A percentile compares a stretch with the other conserved stretches of the same genome.
phyloP scores from a whole-genome alignment of 768 basidiomycete genomes.

The Suillus alpinus region DNA sequence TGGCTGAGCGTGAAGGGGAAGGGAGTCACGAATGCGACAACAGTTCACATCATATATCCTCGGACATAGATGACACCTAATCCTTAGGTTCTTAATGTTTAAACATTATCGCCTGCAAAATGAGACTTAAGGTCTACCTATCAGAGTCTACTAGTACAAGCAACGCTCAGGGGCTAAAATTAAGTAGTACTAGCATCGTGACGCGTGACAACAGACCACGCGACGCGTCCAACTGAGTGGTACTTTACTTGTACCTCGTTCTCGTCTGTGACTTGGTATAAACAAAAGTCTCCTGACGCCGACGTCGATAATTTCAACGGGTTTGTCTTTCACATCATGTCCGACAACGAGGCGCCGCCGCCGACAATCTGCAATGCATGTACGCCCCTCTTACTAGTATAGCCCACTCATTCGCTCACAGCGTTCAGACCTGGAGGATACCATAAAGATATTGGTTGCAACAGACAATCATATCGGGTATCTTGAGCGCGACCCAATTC shows the following conservation, averaged over 20 bases:
- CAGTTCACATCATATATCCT: constrained; percentile 59
- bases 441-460: constrained; percentile 81
- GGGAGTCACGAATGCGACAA: constrained; percentile 69
- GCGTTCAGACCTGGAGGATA: constrained; percentile 55
- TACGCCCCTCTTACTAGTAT: background rate
- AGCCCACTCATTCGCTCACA: background rate
- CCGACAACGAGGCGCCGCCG: background rate
- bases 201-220: background rate
- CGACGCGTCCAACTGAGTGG: background rate
- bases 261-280: background rate
- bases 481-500: constrained; percentile 88
- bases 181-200: background rate
- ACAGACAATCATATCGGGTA: constrained; percentile 98
- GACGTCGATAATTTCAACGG: background rate
- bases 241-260: background rate
- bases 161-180: background rate
- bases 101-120: background rate
- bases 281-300: background rate
- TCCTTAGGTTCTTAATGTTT: background rate
- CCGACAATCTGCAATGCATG: background rate
- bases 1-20: constrained; percentile 78
- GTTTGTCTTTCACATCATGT: background rate
- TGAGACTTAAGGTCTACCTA: background rate
- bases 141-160: background rate
- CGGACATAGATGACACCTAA: constrained; percentile 23